These are phyloP conservation scores for Microdochium trichocladiopsis DNA, from an alignment of 2,329 filamentous ascomycete species.

Conservation along the genomic window DNA sequence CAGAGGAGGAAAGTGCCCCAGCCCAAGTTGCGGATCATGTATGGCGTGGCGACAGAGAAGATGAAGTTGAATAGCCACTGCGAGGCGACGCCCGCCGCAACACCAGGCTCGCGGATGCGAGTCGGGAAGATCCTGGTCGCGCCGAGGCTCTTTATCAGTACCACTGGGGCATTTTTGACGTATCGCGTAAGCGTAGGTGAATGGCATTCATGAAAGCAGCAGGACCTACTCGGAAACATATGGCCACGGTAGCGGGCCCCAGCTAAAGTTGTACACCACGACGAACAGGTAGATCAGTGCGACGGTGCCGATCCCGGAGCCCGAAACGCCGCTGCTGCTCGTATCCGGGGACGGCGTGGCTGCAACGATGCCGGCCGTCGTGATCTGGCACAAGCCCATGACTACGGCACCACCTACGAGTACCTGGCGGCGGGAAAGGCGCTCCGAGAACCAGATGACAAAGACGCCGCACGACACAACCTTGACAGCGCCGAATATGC, in stretches of 20 bases:
- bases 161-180: background rate
- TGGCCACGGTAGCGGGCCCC: slow-evolving; percentile 43
- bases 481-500: slow-evolving; percentile 46
- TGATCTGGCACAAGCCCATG: slow-evolving; percentile 37
- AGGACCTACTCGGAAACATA: slow-evolving; percentile 33
- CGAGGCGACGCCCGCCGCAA: slow-evolving; percentile 34
- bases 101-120: slow-evolving; percentile 38
- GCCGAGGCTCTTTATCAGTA: slow-evolving; percentile 4
- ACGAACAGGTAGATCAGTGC: slow-evolving; percentile 49
- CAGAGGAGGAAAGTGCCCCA: slow-evolving; percentile 41
- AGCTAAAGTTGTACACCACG: slow-evolving; percentile 41
- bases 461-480: slow-evolving; percentile 41
- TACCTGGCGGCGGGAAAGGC: slow-evolving; percentile 31
- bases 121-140: slow-evolving; percentile 35
- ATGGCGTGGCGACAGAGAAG: slow-evolving; percentile 38
- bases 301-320: slow-evolving; percentile 40
- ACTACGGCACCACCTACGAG: slow-evolving; percentile 32
- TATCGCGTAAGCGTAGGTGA: background rate
- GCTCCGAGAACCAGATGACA: slow-evolving; percentile 44
- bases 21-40: slow-evolving; percentile 38
- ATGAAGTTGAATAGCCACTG: slow-evolving; percentile 45
- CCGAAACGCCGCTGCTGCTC: slow-evolving; percentile 19
- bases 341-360: slow-evolving; percentile 19
- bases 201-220: background rate
- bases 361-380: slow-evolving; percentile 35